These are phyloP conservation scores for Apiospora aurea DNA, from an alignment of 2,329 filamentous ascomycete genomes.

Conservation along the genomic window DNA sequence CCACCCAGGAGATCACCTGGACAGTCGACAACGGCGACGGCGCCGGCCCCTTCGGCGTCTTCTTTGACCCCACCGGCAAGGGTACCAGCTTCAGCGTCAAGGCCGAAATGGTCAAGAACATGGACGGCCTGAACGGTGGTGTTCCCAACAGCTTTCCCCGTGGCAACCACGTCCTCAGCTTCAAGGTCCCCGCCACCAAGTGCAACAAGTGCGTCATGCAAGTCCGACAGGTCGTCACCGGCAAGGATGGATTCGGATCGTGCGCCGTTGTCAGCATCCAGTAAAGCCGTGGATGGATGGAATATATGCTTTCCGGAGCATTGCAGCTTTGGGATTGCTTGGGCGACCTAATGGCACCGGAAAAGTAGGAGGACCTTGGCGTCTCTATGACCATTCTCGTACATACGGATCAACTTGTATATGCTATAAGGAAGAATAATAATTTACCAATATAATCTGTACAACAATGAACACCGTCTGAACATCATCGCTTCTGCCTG, in stretches of 20 bases:
- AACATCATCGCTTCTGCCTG: background rate
- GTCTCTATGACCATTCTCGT: background rate
- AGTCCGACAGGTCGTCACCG: slow-evolving; percentile 24
- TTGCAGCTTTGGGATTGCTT: background rate
- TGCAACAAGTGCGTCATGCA: slow-evolving; percentile 28
- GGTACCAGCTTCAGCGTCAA: slow-evolving; percentile 25
- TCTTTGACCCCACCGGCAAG: slow-evolving; percentile 27
- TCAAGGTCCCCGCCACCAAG: slow-evolving; percentile 25
- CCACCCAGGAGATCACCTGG: slow-evolving; percentile 26
- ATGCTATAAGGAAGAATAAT: background rate
- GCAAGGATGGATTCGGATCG: slow-evolving; percentile 25
- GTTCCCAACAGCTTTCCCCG: slow-evolving; percentile 28
- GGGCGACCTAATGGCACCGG: background rate
- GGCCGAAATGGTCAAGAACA: slow-evolving; percentile 25
- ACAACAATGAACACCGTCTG: background rate
- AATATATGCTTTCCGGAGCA: background rate
- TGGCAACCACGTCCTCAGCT: slow-evolving; percentile 25
- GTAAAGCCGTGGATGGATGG: background rate
- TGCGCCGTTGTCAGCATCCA: slow-evolving; percentile 27
- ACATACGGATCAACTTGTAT: background rate
- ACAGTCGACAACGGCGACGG: slow-evolving; percentile 28
- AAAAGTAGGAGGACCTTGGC: background rate
- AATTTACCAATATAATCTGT: background rate
- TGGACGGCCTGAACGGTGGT: slow-evolving; percentile 26
- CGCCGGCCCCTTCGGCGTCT: slow-evolving; percentile 26